Base-by-base conservation (phyloP, 2,329 filamentous ascomycete species). In the Neopestalotiopsis clavispora region DNA sequence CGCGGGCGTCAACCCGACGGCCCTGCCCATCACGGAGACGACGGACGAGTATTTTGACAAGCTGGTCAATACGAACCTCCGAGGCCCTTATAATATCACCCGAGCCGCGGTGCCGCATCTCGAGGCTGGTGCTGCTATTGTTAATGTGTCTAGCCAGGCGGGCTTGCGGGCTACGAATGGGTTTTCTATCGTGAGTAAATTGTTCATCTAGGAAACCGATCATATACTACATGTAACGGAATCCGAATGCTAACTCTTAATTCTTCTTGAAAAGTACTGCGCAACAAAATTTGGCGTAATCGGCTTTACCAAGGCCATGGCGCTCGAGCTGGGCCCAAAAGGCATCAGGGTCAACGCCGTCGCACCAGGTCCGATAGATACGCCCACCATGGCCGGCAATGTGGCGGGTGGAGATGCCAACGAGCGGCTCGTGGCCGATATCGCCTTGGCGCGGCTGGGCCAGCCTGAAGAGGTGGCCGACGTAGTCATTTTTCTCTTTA, bases 401-500 rank as follows among this genome's bases (percentile, higher is more conserved):
- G 80, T 85, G 1, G 82, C 79, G 65, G 86, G 86, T 13, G 74
- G 67, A 0, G 83, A 84, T 60, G 71, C 72, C 1, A 79, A 84
- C 6, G 75, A 79, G 4, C 61, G 66, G 12, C 72, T 74, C 68
- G 70, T 73, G 45, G 72, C 71, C 61, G 74, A 56, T 1, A 71
- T 76, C 45, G 74, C 75, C 9, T 66, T 78, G 30, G 74, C 74
- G 4, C 72, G 75, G 30, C 72, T 75, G 68, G 76, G 75, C 1
- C 74, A 65, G 12, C 74, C 75, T 0, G 75, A 76, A 30, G 75
- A 77, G 49, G 70, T 78, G 62, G 76, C 75, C 2, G 73, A 72
- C 14, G 78, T 85, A 17, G 79, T 86, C 2, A 68, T 87, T 49
- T 89, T 86, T 69, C 76, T 89, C 66, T 82, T 86, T 10, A 82